These are phyloP conservation scores for Acacia crassicarpa DNA, from an alignment of 306 rosid genomes.

Conservation along the genomic window DNA sequence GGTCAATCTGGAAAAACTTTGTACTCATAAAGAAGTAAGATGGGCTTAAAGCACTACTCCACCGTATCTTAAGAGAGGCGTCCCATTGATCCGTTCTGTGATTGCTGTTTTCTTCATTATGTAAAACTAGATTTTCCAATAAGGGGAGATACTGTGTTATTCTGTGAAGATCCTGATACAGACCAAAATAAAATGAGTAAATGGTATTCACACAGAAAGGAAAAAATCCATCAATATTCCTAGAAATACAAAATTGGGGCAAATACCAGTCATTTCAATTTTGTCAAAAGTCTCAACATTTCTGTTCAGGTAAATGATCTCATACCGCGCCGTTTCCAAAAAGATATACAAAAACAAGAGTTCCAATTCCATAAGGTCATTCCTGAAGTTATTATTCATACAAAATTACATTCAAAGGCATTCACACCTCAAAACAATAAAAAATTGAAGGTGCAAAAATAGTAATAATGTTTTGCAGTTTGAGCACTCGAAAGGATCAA, in stretches of 20 bases:
- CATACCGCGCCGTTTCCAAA: not conserved
- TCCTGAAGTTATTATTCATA: not conserved
- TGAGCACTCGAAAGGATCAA: too few relatives aligned
- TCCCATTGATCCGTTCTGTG: conserved; percentile 42
- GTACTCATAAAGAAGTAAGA: conserved; percentile 58
- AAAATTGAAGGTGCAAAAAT: not conserved
- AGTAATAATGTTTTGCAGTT: too few relatives aligned
- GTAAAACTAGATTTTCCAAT: conserved; percentile 56
- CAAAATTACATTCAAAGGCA: not conserved
- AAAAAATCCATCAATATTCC: not conserved
- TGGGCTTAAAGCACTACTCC: conserved; percentile 67
- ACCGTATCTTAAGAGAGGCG: conserved; percentile 52
- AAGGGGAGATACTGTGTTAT: conserved; percentile 69
- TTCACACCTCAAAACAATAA: not conserved
- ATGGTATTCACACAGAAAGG: not conserved
- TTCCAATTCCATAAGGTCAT: not conserved
- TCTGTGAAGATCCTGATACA: conserved; percentile 63
- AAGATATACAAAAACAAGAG: not conserved
- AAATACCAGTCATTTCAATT: not conserved
- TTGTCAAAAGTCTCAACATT: not conserved
- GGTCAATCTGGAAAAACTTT: conserved; percentile 54
- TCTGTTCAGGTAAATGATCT: not conserved
- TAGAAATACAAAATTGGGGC: not conserved
- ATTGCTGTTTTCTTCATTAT: conserved; percentile 33
- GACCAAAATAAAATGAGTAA: conserved; percentile 21